Evolutionary conservation across 108 stramenopile genomes (phyloP).

Genomic region (Mediolabrus comicus): DNA sequence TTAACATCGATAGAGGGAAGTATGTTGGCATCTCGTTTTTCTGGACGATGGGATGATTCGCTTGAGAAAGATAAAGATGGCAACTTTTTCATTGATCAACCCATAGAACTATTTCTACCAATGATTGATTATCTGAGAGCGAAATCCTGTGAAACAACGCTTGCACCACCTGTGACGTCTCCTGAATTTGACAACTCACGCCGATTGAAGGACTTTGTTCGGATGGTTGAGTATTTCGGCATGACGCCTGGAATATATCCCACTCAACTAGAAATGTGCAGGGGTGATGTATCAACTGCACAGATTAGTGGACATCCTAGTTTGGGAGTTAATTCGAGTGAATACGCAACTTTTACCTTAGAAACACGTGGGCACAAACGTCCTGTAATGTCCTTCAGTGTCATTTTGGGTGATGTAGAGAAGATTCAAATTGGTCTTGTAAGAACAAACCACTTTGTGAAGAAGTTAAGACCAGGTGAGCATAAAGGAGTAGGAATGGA

Average conservation of each 20-base stretch:
- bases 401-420: slow-evolving; percentile 45
- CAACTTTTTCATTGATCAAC: slow-evolving; percentile 67
- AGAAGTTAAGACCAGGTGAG: slow-evolving; percentile 36
- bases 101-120: slow-evolving; percentile 42
- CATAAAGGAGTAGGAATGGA: slow-evolving; percentile 51
- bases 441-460: slow-evolving; percentile 33
- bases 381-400: slow-evolving; percentile 41
- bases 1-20: slow-evolving; percentile 52
- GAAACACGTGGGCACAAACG: slow-evolving; percentile 43
- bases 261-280: slow-evolving; percentile 45
- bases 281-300: slow-evolving; percentile 31
- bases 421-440: slow-evolving; percentile 45
- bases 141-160: slow-evolving; percentile 32
- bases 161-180: slow-evolving; percentile 39
- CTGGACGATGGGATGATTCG: slow-evolving; percentile 61
- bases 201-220: slow-evolving; percentile 39
- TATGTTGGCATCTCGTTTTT: slow-evolving; percentile 65
- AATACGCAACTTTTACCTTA: slow-evolving; percentile 49
- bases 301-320: slow-evolving; percentile 34
- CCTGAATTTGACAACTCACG: slow-evolving; percentile 33
- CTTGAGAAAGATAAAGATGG: slow-evolving; percentile 59
- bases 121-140: slow-evolving; percentile 56
- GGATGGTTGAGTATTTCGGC: slow-evolving; percentile 65
- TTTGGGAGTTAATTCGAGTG: slow-evolving; percentile 23
- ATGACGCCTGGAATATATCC: slow-evolving; percentile 56